Evolutionary conservation across 1,284 basidiomycete species (phyloP).

Genomic region (Heliocybe sulcata): DNA sequence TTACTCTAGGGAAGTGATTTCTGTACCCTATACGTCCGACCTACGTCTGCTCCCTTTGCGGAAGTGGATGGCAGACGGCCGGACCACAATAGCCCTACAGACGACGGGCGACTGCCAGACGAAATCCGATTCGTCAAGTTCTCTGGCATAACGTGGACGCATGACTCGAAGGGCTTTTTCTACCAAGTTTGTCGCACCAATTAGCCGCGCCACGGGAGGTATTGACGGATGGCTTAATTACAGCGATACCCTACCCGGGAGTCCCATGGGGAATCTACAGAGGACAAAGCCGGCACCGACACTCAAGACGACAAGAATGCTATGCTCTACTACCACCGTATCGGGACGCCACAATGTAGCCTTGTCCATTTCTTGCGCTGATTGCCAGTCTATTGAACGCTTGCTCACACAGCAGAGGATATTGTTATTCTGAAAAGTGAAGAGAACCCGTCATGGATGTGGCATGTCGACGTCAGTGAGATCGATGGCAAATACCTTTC

Average conservation of each 20-base stretch:
- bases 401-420: conserved; percentile 51
- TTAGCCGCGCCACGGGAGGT: not conserved
- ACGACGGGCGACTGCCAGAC: conserved; percentile 52
- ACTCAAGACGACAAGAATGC: conserved; percentile 63
- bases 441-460: conserved; percentile 65
- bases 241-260: conserved; percentile 52
- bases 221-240: conserved; percentile 9
- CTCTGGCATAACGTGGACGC: conserved; percentile 63
- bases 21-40: conserved; percentile 60
- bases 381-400: not conserved
- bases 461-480: conserved; percentile 45
- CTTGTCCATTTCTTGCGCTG: conserved; percentile 3
- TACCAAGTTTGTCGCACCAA: conserved; percentile 54
- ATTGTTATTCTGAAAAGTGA: conserved; percentile 58
- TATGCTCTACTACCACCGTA: conserved; percentile 67
- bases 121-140: conserved; percentile 75
- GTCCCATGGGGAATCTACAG: conserved; percentile 39
- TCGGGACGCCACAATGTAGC: conserved; percentile 66
- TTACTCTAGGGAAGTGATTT: conserved; percentile 64
- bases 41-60: conserved; percentile 50
- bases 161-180: conserved; percentile 76
- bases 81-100: conserved; percentile 23
- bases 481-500: conserved; percentile 60
- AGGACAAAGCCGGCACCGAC: conserved; percentile 55
- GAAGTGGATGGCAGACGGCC: conserved; percentile 24